Evolutionary conservation across 345 rosid genomes (phyloP).

Genomic region (Raphanus sativus): DNA sequence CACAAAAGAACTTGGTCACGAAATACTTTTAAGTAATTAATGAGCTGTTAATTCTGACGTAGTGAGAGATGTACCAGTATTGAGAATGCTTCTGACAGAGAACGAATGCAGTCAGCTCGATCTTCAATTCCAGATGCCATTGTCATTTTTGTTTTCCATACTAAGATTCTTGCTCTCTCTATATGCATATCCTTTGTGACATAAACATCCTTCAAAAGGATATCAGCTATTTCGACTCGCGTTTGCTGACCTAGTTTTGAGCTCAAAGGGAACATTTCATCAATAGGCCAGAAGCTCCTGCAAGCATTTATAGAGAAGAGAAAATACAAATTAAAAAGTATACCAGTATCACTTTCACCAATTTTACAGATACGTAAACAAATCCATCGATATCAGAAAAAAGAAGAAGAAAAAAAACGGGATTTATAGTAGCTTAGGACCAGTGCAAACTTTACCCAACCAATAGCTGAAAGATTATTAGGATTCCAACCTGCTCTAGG

Average conservation of each 20-base stretch:
- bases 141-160: slow-evolving; percentile 59
- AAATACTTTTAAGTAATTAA: slow-evolving; percentile 12
- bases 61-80: slow-evolving; percentile 44
- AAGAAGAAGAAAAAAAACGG: background rate
- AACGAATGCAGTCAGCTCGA: slow-evolving; percentile 53
- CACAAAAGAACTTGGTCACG: slow-evolving; percentile 5
- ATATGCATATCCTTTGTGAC: slow-evolving; percentile 36
- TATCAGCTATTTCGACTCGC: slow-evolving; percentile 52
- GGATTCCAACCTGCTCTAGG: slow-evolving; percentile 73
- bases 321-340: slow-evolving; percentile 8
- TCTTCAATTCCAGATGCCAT: slow-evolving; percentile 55
- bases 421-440: background rate
- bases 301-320: slow-evolving; percentile 25
- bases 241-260: slow-evolving; percentile 60
- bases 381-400: background rate
- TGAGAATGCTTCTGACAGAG: slow-evolving; percentile 71
- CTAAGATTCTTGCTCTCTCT: slow-evolving; percentile 59
- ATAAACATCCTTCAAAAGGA: slow-evolving; percentile 59
- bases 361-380: slow-evolving; percentile 25
- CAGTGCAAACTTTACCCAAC: background rate
- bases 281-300: slow-evolving; percentile 84
- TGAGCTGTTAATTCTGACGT: background rate
- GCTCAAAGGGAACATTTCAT: slow-evolving; percentile 44
- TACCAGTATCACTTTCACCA: slow-evolving; percentile 13
- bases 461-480: slow-evolving; percentile 4